Percentiles rank a stretch among this genome's conserved stretches.
phyloP scores from a whole-genome alignment of 2,329 filamentous ascomycete species.

The Colletotrichum tamarilloi region DNA sequence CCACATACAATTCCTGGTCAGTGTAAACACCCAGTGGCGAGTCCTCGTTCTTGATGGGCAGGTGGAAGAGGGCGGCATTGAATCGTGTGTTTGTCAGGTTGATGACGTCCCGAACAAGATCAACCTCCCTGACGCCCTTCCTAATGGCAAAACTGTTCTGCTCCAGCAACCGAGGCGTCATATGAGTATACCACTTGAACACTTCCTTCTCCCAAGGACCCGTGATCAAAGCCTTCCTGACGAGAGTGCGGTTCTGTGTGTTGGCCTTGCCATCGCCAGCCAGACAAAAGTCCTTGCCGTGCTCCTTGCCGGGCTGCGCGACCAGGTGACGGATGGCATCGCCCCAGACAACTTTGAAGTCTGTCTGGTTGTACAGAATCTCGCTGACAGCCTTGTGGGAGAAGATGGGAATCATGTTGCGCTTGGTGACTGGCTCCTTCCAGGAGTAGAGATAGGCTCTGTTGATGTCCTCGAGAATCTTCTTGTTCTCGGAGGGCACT shows the following conservation, averaged over 20 bases:
- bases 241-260: constrained; percentile 50
- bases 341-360: constrained; percentile 70
- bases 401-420: constrained; percentile 59
- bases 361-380: constrained; percentile 62
- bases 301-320: constrained; percentile 52
- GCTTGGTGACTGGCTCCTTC: constrained; percentile 59
- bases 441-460: constrained; percentile 69
- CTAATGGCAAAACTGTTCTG: constrained; percentile 41
- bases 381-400: constrained; percentile 65
- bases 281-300: constrained; percentile 60
- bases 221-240: constrained; percentile 52
- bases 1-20: constrained; percentile 66
- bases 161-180: constrained; percentile 42
- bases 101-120: constrained; percentile 55
- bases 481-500: constrained; percentile 60
- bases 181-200: constrained; percentile 38
- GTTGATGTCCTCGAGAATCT: constrained; percentile 67
- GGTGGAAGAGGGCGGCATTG: constrained; percentile 62
- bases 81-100: constrained; percentile 66
- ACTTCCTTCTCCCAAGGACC: constrained; percentile 37
- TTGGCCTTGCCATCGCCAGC: constrained; percentile 54
- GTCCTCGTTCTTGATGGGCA: constrained; percentile 65
- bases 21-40: constrained; percentile 64
- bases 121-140: constrained; percentile 45
- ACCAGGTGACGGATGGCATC: constrained; percentile 65